Evolutionary conservation across 306 rosid genomes (phyloP), one percentile per base, ranked within the genome.

Genomic region (Oemleria cerasiformis): DNA sequence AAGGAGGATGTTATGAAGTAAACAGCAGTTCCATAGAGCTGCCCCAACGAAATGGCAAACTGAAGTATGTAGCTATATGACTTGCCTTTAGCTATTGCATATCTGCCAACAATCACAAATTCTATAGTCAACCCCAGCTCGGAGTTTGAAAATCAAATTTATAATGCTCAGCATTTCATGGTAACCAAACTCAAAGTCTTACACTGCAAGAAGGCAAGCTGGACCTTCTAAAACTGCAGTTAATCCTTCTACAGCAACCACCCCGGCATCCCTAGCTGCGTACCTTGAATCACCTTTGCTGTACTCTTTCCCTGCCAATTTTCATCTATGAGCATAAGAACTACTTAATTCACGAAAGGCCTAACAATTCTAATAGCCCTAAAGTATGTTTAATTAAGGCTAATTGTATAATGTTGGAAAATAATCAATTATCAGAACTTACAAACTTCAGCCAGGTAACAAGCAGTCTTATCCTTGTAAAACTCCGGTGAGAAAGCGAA

Each of bases 241-340:
- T 45, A 91, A 8, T 64, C 85, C 95, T 87, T 94, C 98, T 43
- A 94, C 79, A 51, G 90, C 64, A 68, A 91, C 95, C 11, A 86
- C 78, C 8, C 79, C 96, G 11, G 92, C 83, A 71, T 90, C 92
- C 76, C 96, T 84, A 30, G 76, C 89, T 12, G 76, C 97, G 20
- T 94, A 94, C 81, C 99, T 88, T 62, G 99, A 94, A 82, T 94
- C 97, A 16, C 97, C 99, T 83, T 91, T 91, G 90, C 98, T 94
- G 75, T 94, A 94, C 60, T 94, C 98, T 83, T 94, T 94, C 97
- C 98, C 97, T 94, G 79, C 65, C 38, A 79, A 68, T 48, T 49
- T 58, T 47, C 53, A 49, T 21, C 47, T 11, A 68, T 36, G 53
- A 76, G 57, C 34, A 62, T 55, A 39, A 67, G 10, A 39, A 67